Evolutionary conservation across 129 eudicot genomes (phyloP).

Genomic region (Artemisia argyi): DNA sequence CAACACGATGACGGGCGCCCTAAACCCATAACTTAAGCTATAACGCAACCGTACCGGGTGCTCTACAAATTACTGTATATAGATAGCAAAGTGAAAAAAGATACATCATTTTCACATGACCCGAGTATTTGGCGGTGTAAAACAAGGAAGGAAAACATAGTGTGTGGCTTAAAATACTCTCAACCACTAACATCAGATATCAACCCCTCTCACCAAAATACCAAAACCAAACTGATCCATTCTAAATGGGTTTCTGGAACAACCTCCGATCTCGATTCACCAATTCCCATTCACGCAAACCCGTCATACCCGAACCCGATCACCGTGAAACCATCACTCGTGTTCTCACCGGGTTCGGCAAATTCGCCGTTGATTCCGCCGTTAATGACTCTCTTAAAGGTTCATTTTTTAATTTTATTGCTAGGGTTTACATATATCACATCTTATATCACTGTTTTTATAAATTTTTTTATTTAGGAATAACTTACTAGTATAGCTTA

Average conservation of each 20-base stretch:
- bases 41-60: too few species aligned
- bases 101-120: too few species aligned
- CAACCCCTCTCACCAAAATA: background rate
- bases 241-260: conserved; percentile 56
- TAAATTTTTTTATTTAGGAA: too few species aligned
- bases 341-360: conserved; percentile 45
- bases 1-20: too few species aligned
- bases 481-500: too few species aligned
- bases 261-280: conserved; percentile 44
- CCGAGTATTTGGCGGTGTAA: background rate
- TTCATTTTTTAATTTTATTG: background rate
- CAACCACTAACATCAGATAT: conserved; percentile 33
- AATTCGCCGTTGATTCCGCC: conserved; percentile 66
- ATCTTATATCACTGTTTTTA: too few species aligned
- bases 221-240: too few species aligned
- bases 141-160: background rate
- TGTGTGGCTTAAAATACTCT: conserved; percentile 7
- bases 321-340: conserved; percentile 55
- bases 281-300: conserved; percentile 18
- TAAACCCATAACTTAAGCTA: too few species aligned
- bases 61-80: too few species aligned
- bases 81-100: too few species aligned
- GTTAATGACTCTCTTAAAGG: conserved; percentile 57
- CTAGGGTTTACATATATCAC: too few species aligned
- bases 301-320: conserved; percentile 43